A percentile compares a stretch with the other conserved stretches of the same genome.
These are phyloP conservation scores for Exutisphaerella laricina DNA, from an alignment of 2,329 filamentous ascomycete species.

Conservation along the genomic window DNA sequence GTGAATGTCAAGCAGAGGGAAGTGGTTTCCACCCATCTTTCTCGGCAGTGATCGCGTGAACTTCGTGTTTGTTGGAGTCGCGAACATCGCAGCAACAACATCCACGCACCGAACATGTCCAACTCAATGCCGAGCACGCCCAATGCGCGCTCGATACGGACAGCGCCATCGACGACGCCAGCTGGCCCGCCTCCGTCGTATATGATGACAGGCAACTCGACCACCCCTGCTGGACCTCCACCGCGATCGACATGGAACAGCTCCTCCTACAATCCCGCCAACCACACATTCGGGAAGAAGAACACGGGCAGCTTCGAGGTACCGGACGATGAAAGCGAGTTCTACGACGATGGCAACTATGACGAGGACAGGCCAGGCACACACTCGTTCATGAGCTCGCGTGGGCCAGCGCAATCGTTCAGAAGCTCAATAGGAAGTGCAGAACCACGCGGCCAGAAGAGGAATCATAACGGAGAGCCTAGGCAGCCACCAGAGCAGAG, in stretches of 20 bases:
- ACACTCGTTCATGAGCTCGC: slow-evolving; percentile 12
- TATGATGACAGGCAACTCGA: slow-evolving; percentile 26
- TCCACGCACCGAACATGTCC: too few relatives aligned
- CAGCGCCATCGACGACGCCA: slow-evolving; percentile 35
- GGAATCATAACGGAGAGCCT: slow-evolving; percentile 37
- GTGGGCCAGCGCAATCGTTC: slow-evolving; percentile 10
- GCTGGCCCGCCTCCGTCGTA: slow-evolving; percentile 32
- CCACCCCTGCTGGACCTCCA: slow-evolving; percentile 33
- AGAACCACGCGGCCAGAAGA: slow-evolving; percentile 32
- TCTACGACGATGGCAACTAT: slow-evolving; percentile 24
- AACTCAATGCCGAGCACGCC: slow-evolving; percentile 24
- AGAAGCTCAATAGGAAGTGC: slow-evolving; percentile 19
- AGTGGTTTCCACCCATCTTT: too few relatives aligned
- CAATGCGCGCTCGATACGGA: slow-evolving; percentile 22
- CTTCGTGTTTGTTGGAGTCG: too few relatives aligned
- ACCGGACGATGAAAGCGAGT: slow-evolving; percentile 23
- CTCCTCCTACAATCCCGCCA: slow-evolving; percentile 30
- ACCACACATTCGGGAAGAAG: slow-evolving; percentile 27
- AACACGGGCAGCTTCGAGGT: slow-evolving; percentile 29
- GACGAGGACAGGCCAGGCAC: slow-evolving; percentile 33
- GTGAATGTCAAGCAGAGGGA: too few relatives aligned
- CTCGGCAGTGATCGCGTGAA: too few relatives aligned
- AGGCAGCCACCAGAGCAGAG: slow-evolving; percentile 57
- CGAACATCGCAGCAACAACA: too few relatives aligned
- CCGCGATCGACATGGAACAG: slow-evolving; percentile 29